Conservation (phyloP, 805 yeast species). For the Kodamaea sagamina region DNA sequence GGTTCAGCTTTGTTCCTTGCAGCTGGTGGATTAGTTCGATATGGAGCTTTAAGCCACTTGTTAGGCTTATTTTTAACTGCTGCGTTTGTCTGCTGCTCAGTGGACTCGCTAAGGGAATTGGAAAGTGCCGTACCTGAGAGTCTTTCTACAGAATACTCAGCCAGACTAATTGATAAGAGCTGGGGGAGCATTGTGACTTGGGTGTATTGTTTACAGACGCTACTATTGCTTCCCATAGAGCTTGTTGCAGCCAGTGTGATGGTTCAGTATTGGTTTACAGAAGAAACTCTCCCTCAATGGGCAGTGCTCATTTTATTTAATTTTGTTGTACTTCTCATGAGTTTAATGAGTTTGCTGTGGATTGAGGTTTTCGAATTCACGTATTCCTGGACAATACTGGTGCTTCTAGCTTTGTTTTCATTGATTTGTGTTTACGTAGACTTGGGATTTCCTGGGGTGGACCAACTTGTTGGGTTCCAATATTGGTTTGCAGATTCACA, state of each 20-base stretch:
- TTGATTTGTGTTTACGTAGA: not conserved
- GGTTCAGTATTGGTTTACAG: not conserved
- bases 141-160: constrained; percentile 19
- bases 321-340: not conserved
- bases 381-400: not conserved
- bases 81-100: constrained; percentile 14
- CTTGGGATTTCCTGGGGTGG: constrained; percentile 1
- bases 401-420: not conserved
- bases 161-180: constrained; percentile 25
- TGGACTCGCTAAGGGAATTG: constrained; percentile 29
- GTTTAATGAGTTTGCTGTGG: not conserved
- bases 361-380: not conserved
- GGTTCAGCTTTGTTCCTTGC: constrained; percentile 4
- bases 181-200: constrained; percentile 32
- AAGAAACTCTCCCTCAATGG: constrained; percentile 1
- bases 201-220: constrained; percentile 27
- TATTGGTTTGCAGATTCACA: not conserved
- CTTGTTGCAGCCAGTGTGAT: constrained; percentile 24
- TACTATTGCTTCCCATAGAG: constrained; percentile 28
- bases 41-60: not conserved
- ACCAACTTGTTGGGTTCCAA: not conserved
- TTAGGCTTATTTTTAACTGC: not conserved
- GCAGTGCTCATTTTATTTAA: not conserved
- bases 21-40: not conserved
- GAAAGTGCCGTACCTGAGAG: constrained; percentile 22